These are phyloP conservation scores for Castanopsis chinensis DNA, from an alignment of 306 rosid species.

Conservation along the genomic window DNA sequence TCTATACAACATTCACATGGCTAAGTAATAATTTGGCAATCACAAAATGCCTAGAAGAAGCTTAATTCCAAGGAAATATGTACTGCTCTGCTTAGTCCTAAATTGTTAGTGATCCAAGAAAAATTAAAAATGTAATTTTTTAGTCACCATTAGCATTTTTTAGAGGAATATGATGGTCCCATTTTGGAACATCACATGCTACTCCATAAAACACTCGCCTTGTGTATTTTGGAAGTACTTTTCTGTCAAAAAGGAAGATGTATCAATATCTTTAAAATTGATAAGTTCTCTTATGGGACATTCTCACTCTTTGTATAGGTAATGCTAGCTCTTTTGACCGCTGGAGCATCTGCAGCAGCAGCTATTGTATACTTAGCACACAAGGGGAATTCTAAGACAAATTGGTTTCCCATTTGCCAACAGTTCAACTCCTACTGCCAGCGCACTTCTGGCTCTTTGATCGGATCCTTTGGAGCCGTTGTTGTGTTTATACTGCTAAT, in stretches of 20 bases:
- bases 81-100: too few relatives aligned
- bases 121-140: too few relatives aligned
- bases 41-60: background rate
- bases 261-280: background rate
- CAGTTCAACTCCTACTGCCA: constrained; percentile 65
- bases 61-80: too few relatives aligned
- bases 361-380: constrained; percentile 55
- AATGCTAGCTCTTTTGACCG: constrained; percentile 43
- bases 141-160: too few relatives aligned
- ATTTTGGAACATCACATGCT: too few relatives aligned
- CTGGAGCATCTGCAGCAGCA: constrained; percentile 57
- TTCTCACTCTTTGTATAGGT: constrained; percentile 18
- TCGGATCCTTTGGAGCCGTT: constrained; percentile 57
- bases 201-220: too few relatives aligned
- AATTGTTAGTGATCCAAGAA: too few relatives aligned
- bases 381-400: constrained; percentile 45
- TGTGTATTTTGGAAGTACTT: too few relatives aligned
- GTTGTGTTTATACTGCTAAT: constrained; percentile 36
- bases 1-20: too few relatives aligned
- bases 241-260: too few relatives aligned
- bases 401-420: constrained; percentile 62
- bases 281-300: background rate
- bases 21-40: background rate
- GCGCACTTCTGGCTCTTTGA: constrained; percentile 56
- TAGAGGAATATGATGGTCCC: too few relatives aligned